These are phyloP conservation scores for Telfairia occidentalis DNA, from an alignment of 331 rosid species.

Conservation along the genomic window DNA sequence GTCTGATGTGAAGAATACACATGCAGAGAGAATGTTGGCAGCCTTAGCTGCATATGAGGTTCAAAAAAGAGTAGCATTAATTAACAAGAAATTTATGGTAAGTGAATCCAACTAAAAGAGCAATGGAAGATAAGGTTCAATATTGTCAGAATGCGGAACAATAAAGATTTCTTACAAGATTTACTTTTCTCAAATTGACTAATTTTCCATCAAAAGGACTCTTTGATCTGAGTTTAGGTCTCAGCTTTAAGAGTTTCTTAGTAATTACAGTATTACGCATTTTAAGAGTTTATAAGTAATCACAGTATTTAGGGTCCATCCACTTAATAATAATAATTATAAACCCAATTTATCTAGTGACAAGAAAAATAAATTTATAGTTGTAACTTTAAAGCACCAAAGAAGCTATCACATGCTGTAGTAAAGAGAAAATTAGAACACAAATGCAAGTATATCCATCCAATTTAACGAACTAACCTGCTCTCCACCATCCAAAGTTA, in stretches of 20 bases:
- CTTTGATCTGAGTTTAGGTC: neutral
- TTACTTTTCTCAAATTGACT: neutral
- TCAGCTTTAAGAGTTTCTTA: too few species aligned
- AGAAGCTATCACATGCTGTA: neutral
- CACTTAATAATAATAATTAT: neutral
- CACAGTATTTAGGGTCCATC: neutral
- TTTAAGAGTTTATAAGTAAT: neutral
- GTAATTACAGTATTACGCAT: neutral
- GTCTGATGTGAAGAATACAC: neutral
- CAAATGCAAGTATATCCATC: neutral
- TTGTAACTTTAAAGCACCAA: neutral
- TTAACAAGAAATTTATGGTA: neutral
- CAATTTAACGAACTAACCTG: slow-evolving; percentile 47
- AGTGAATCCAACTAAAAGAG: neutral
- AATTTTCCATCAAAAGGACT: neutral
- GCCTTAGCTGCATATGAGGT: neutral
- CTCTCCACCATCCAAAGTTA: slow-evolving; percentile 70
- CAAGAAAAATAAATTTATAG: neutral
- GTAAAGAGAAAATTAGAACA: neutral
- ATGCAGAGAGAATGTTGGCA: neutral
- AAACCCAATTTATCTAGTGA: neutral
- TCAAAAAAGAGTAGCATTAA: neutral
- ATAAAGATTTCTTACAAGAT: neutral
- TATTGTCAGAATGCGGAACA: neutral
- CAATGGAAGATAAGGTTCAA: neutral